Percentiles rank a stretch among this genome's conserved stretches.
These are phyloP conservation scores for Phytophthora sansomeana DNA, from an alignment of 352 stramenopile genomes.

Conservation along the genomic window DNA sequence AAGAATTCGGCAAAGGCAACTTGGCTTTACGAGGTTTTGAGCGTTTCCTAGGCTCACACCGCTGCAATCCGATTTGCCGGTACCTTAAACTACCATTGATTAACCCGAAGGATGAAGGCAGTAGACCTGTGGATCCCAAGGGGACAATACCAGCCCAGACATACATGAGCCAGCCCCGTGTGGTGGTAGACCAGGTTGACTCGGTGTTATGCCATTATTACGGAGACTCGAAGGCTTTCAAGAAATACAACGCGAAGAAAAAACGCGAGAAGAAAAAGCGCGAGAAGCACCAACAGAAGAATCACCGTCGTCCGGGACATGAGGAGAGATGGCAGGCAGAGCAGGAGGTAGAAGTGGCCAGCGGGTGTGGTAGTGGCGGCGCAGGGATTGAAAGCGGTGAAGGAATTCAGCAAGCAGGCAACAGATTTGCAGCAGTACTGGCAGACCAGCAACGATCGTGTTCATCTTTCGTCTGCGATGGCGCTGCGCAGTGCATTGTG, in stretches of 20 bases:
- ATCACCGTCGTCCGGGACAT: slow-evolving; percentile 2
- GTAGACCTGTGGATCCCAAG: slow-evolving; percentile 46
- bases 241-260: slow-evolving; percentile 66
- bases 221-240: slow-evolving; percentile 72
- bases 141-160: slow-evolving; percentile 74
- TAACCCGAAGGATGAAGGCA: slow-evolving; percentile 68
- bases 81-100: slow-evolving; percentile 80
- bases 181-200: slow-evolving; percentile 66
- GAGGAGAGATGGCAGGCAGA: slow-evolving; percentile 28
- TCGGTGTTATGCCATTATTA: slow-evolving; percentile 82
- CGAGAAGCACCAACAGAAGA: slow-evolving; percentile 35
- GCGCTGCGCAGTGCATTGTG: slow-evolving; percentile 37
- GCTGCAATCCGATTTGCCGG: slow-evolving; percentile 84
- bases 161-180: slow-evolving; percentile 71
- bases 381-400: slow-evolving; percentile 12
- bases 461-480: slow-evolving; percentile 42
- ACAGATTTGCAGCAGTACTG: slow-evolving; percentile 30
- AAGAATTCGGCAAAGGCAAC: slow-evolving; percentile 89
- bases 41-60: slow-evolving; percentile 76
- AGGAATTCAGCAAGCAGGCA: slow-evolving; percentile 16
- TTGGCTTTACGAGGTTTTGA: slow-evolving; percentile 73
- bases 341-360: slow-evolving; percentile 15
- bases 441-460: slow-evolving; percentile 45
- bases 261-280: slow-evolving; percentile 41
- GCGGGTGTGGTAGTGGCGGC: slow-evolving; percentile 16